phyloP scores from a whole-genome alignment of 73 alveolate species.

The Tetrahymena elliotti region DNA sequence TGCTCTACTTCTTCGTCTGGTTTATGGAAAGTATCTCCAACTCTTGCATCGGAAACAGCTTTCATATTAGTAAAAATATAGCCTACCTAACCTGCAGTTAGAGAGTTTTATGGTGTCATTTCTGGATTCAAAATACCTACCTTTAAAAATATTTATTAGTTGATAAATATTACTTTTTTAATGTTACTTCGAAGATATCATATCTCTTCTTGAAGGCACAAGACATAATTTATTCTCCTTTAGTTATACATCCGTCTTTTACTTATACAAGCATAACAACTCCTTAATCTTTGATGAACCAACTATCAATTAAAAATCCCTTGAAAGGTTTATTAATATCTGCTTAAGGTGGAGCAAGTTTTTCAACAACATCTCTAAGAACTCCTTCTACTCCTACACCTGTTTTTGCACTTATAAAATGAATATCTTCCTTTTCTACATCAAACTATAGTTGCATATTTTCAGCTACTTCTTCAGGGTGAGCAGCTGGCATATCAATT shows the following conservation, averaged over 20 bases:
- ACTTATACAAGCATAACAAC: slow-evolving; percentile 33
- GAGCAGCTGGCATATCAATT: slow-evolving; percentile 69
- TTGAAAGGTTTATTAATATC: slow-evolving; percentile 18
- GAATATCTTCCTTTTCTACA: slow-evolving; percentile 30
- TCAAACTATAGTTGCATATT: slow-evolving; percentile 49
- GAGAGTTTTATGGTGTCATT: slow-evolving; percentile 38
- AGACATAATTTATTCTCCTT: slow-evolving; percentile 35
- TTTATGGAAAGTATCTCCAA: slow-evolving; percentile 72
- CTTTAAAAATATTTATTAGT: slow-evolving; percentile 47
- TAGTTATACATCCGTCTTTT: slow-evolving; percentile 27
- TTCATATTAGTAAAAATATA: slow-evolving; percentile 79
- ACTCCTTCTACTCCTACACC: slow-evolving; percentile 71
- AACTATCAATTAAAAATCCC: slow-evolving; percentile 35
- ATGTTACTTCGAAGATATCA: slow-evolving; percentile 46
- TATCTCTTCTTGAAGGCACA: slow-evolving; percentile 38
- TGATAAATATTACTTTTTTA: neutral
- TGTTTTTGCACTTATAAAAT: slow-evolving; percentile 63
- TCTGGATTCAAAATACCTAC: slow-evolving; percentile 75
- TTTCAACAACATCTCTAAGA: slow-evolving; percentile 50
- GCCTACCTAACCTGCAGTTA: slow-evolving; percentile 88
- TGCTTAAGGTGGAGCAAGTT: slow-evolving; percentile 61
- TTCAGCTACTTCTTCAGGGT: slow-evolving; percentile 51
- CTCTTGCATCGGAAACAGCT: slow-evolving; percentile 69
- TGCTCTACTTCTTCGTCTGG: slow-evolving; percentile 46
- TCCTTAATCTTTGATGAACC: slow-evolving; percentile 50